Percentiles rank a stretch among this genome's conserved stretches.
Conservation (phyloP, 805 yeast genomes). For the Starmerella davenportii region DNA sequence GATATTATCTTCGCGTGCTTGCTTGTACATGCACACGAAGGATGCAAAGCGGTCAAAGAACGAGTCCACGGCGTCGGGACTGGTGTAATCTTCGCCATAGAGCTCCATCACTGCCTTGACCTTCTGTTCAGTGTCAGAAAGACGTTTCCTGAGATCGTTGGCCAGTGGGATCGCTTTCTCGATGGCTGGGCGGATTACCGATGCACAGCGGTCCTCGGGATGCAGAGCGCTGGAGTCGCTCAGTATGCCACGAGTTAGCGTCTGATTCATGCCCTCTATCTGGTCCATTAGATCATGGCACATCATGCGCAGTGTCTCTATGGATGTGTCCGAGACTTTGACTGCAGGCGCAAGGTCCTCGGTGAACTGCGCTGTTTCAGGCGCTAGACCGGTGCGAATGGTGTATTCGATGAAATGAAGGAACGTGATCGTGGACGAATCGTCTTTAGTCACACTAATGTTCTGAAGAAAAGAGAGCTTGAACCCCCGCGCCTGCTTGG, state of each 20-base stretch:
- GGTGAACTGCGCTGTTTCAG: slow-evolving; percentile 57
- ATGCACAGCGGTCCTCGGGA: slow-evolving; percentile 59
- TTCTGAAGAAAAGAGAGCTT: slow-evolving; percentile 77
- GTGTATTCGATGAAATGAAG: slow-evolving; percentile 82
- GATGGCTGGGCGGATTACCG: slow-evolving; percentile 42
- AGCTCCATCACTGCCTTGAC: slow-evolving; percentile 56
- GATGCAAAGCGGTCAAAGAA: slow-evolving; percentile 68
- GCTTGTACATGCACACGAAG: slow-evolving; percentile 61
- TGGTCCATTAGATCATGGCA: slow-evolving; percentile 44
- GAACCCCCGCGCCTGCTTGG: slow-evolving; percentile 87
- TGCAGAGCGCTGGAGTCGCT: slow-evolving; percentile 65
- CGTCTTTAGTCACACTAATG: slow-evolving; percentile 78
- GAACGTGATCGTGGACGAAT: slow-evolving; percentile 69
- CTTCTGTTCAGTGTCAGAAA: slow-evolving; percentile 42
- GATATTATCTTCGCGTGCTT: slow-evolving; percentile 61
- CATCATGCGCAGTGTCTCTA: slow-evolving; percentile 65
- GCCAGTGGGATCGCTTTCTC: slow-evolving; percentile 62
- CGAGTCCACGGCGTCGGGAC: slow-evolving; percentile 42
- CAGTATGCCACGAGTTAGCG: slow-evolving; percentile 66
- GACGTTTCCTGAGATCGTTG: slow-evolving; percentile 44
- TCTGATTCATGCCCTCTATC: slow-evolving; percentile 51
- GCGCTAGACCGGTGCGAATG: slow-evolving; percentile 57
- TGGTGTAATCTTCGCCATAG: slow-evolving; percentile 79
- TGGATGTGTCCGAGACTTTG: slow-evolving; percentile 51
- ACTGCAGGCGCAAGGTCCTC: slow-evolving; percentile 46